Conservation (phyloP, 805 yeast genomes). For the Zygotorulaspora florentina region DNA sequence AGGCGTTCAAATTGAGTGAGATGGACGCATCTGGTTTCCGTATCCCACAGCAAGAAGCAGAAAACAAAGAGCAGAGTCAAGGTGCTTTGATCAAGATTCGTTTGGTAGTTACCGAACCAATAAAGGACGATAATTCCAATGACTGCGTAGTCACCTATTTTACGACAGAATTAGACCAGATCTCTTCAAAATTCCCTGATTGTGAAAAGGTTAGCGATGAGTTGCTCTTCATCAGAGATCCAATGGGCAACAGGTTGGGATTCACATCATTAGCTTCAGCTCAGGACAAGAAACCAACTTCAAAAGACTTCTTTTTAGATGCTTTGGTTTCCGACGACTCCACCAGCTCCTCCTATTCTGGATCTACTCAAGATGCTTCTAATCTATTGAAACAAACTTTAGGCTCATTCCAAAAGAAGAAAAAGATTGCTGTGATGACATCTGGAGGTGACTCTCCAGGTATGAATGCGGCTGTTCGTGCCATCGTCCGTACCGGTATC, state of each 20-base stretch:
- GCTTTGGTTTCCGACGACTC: constrained; percentile 9
- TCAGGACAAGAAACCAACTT: constrained; percentile 28
- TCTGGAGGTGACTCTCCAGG: constrained; percentile 99
- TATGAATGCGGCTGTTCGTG: constrained; percentile 94
- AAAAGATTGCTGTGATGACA: constrained; percentile 85
- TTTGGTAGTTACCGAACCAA: constrained; percentile 36
- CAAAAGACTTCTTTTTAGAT: constrained; percentile 23
- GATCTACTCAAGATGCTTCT: constrained; percentile 23
- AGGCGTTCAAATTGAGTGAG: constrained; percentile 59
- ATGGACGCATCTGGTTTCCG: constrained; percentile 57
- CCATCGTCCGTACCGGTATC: constrained; percentile 91
- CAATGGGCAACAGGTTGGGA: constrained; percentile 59
- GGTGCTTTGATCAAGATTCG: constrained; percentile 49
- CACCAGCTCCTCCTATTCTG: constrained; percentile 12
- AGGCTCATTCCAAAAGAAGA: constrained; percentile 19
- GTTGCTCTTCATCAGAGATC: constrained; percentile 44
- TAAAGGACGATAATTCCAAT: constrained; percentile 31
- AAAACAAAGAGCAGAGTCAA: constrained; percentile 37
- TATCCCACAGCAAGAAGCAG: constrained; percentile 46
- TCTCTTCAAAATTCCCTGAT: constrained; percentile 25
- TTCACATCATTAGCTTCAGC: constrained; percentile 48
- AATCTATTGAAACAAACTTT: constrained; percentile 19
- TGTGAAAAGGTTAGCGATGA: constrained; percentile 23
- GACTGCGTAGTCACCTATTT: constrained; percentile 35
- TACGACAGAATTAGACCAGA: constrained; percentile 37